These are phyloP conservation scores for Carnegiea gigantea DNA, from an alignment of 179 eudicot genomes.

Conservation along the genomic window DNA sequence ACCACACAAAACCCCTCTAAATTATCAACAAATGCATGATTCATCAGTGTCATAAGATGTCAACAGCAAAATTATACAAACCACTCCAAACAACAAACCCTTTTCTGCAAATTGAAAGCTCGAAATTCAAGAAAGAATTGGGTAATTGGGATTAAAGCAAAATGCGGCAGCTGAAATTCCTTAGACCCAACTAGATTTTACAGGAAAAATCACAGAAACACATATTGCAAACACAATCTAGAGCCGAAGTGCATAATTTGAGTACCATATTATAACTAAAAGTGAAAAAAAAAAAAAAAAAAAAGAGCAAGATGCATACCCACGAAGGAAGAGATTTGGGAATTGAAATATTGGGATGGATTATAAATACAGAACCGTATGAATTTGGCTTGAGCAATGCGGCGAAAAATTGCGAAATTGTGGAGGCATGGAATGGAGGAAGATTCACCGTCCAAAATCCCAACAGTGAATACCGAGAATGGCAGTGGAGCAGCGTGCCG, in stretches of 20 bases:
- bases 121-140: neutral
- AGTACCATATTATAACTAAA: no score
- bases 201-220: neutral
- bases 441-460: no score
- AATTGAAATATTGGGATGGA: neutral
- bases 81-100: neutral
- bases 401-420: neutral
- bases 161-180: neutral
- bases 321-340: neutral
- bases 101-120: neutral
- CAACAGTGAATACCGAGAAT: no score
- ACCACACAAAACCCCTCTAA: neutral
- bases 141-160: neutral
- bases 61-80: neutral
- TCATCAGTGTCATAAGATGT: neutral
- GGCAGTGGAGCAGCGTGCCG: no score
- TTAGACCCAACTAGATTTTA: no score
- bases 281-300: no score
- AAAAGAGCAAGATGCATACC: neutral
- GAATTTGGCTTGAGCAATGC: neutral
- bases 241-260: no score
- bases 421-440: no score
- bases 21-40: neutral
- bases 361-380: neutral
- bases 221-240: neutral